These are phyloP conservation scores for Fraxinus ornus DNA, from an alignment of 305 asterid genomes.

Conservation along the genomic window DNA sequence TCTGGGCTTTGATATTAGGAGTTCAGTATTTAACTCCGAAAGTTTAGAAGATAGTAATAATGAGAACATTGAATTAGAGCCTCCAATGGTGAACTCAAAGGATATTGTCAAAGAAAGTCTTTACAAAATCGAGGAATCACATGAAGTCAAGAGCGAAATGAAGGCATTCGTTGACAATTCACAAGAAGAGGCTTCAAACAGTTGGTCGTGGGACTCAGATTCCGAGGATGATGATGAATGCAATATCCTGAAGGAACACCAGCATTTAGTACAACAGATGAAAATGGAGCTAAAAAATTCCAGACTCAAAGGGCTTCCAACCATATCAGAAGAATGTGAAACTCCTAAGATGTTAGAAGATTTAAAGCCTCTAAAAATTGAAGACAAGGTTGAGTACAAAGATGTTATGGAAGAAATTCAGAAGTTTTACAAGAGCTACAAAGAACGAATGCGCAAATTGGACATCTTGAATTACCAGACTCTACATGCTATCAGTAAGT, in stretches of 20 bases:
- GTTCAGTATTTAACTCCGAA: neutral
- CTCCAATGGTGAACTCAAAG: constrained; percentile 4
- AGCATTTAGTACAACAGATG: constrained; percentile 71
- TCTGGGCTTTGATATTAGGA: neutral
- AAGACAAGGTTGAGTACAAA: constrained; percentile 62
- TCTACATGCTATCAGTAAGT: constrained; percentile 84
- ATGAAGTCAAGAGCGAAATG: constrained; percentile 5
- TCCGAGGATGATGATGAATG: constrained; percentile 47
- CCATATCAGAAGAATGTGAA: constrained; percentile 86
- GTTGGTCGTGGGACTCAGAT: constrained; percentile 34
- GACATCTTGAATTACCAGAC: constrained; percentile 90
- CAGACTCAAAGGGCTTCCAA: constrained; percentile 62
- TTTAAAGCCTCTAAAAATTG: constrained; percentile 59
- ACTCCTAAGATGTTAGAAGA: constrained; percentile 55
- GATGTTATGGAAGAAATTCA: constrained; percentile 66
- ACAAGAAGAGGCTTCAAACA: constrained; percentile 5
- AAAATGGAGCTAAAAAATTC: constrained; percentile 70
- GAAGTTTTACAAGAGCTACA: constrained; percentile 66
- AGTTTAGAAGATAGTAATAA: constrained; percentile 32
- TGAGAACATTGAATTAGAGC: constrained; percentile 57
- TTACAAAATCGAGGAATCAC: neutral
- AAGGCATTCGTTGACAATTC: constrained; percentile 2
- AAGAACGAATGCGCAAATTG: constrained; percentile 69
- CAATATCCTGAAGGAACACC: constrained; percentile 65
- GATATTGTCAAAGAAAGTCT: constrained; percentile 3